Base-by-base conservation (phyloP, 192 early-diverging fungal species). In the Fimicolochytrium jonesii region DNA sequence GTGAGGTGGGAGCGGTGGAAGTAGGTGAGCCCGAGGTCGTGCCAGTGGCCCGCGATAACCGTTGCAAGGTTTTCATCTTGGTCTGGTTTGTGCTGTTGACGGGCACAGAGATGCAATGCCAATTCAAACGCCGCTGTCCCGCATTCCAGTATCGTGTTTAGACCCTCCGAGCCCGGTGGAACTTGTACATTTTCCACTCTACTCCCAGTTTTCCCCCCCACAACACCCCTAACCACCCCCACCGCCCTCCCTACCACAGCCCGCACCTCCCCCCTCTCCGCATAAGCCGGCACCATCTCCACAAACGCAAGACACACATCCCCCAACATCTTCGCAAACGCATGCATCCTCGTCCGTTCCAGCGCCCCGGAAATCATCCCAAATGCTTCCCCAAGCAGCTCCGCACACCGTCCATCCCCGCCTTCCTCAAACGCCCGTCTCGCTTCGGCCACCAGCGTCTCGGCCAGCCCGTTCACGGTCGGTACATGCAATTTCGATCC, bases 251-350 rank as follows among this genome's bases (percentile, higher is more conserved):
- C 37, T n/a, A n/a, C n/a, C 9, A 41, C 37, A 20, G 22, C 4
- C 3, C 3, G 2, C 23, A n/a, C 2, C 15, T 20, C 39, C 39
- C 26, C 22, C 3, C 15, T 2, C 9, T 58, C 37, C 23, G 42
- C 35, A 32, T 45, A 30, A 18, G 56, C 69, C 9, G 69, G 69
- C 17, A 71, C 63, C n/a, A 71, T 32, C 11, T 9, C 10, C 18
- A 28, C 28, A 26, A 62, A 54, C 0, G 64, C 25, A 18, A 73
- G 42, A 41, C 67, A 67, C 1, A 48, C 43, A 57, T 77, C 76
- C n/a, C 67, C 71, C 30, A 71, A 43, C n/a, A 74, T 44, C 51
- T 74, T 77, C 55, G 58, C 60, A 18, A 74, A 30, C 11, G 60
- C 59, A 49, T 67, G 64, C 13, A 63, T 7, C 29, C 22, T 13